Evolutionary conservation across 768 basidiomycete genomes (phyloP).

Genomic region (Suillus paluster): DNA sequence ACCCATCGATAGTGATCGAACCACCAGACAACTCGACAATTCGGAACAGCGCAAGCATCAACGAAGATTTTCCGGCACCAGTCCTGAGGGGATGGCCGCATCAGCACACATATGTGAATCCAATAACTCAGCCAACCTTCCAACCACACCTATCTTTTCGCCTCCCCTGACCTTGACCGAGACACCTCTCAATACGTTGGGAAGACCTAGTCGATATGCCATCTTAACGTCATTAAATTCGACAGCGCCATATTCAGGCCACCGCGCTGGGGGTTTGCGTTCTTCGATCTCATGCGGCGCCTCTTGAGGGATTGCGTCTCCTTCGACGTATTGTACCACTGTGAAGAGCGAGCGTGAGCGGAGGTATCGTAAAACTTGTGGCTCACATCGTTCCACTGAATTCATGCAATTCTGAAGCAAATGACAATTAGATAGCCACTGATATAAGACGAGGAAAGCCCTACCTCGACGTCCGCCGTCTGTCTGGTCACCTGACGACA

Average conservation of each 20-base stretch:
- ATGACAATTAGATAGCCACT: not conserved
- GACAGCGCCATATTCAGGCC: constrained; percentile 67
- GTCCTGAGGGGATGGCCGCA: constrained; percentile 29
- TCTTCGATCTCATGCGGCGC: constrained; percentile 63
- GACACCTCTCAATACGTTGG: constrained; percentile 71
- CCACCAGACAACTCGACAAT: constrained; percentile 47
- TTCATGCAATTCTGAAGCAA: constrained; percentile 62
- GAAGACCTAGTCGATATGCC: constrained; percentile 73
- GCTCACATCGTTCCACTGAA: constrained; percentile 59
- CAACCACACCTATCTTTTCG: constrained; percentile 82
- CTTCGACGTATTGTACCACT: constrained; percentile 61
- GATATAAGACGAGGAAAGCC: constrained; percentile 9
- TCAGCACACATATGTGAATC: not conserved
- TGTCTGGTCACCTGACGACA: constrained; percentile 60
- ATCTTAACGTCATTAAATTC: constrained; percentile 62
- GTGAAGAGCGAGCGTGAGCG: not conserved
- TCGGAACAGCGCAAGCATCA: constrained; percentile 52
- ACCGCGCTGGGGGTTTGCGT: constrained; percentile 56
- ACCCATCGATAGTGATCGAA: constrained; percentile 66
- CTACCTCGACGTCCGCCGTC: constrained; percentile 67
- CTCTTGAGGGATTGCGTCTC: constrained; percentile 59
- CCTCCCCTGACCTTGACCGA: constrained; percentile 61
- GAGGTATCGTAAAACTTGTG: not conserved
- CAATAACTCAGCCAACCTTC: constrained; percentile 39
- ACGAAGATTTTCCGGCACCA: constrained; percentile 64